These are phyloP conservation scores for Trichothecium sympodiale DNA, from an alignment of 2,329 filamentous ascomycete species.

Conservation along the genomic window DNA sequence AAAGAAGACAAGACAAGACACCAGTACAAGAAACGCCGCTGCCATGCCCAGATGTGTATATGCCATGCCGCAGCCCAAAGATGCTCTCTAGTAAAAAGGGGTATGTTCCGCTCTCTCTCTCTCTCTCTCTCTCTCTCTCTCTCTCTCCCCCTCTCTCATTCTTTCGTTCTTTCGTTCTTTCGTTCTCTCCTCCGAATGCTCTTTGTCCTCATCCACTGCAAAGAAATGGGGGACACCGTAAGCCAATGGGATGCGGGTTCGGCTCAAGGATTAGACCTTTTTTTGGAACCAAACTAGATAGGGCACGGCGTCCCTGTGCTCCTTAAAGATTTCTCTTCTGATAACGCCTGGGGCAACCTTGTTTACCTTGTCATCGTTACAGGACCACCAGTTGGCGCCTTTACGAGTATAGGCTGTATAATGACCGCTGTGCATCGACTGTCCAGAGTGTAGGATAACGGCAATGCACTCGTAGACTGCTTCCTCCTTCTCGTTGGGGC, in stretches of 20 bases:
- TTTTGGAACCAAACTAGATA: constrained; percentile 36
- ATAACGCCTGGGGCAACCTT: constrained; percentile 16
- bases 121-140: too few relatives aligned
- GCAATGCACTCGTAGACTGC: constrained; percentile 72
- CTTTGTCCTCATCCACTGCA: too few relatives aligned
- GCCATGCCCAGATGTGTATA: too few relatives aligned
- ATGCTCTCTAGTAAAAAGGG: too few relatives aligned
- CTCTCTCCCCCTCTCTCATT: too few relatives aligned
- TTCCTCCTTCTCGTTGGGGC: background rate
- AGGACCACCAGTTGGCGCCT: constrained; percentile 33
- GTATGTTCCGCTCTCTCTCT: too few relatives aligned
- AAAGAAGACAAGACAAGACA: too few relatives aligned
- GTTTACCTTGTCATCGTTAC: constrained; percentile 33
- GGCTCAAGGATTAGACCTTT: constrained; percentile 12
- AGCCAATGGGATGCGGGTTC: too few relatives aligned
- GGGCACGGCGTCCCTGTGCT: constrained; percentile 25
- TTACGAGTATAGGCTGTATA: constrained; percentile 60
- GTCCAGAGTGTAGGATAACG: constrained; percentile 67
- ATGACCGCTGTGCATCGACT: constrained; percentile 60
- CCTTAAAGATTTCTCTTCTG: constrained; percentile 27
- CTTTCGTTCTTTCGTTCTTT: constrained; percentile 1
- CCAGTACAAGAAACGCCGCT: too few relatives aligned
- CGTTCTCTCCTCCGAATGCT: too few relatives aligned
- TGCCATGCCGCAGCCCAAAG: too few relatives aligned
- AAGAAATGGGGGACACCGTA: too few relatives aligned